These are phyloP conservation scores for Paramyrothecium roridum DNA, from an alignment of 2,329 filamentous ascomycete genomes.

Conservation along the genomic window DNA sequence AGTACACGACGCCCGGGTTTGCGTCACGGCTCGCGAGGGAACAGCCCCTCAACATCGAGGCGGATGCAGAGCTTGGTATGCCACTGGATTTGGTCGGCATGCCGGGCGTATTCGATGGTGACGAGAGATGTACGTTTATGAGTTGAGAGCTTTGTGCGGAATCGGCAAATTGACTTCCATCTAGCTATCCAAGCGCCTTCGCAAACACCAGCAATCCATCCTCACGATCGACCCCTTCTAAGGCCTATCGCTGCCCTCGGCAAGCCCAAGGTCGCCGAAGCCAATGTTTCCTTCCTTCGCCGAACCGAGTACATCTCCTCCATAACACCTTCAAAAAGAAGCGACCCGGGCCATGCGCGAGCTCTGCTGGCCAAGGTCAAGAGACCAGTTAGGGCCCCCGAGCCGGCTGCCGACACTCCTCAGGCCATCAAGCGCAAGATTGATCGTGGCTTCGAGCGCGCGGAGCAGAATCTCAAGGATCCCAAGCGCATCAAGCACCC, in stretches of 20 bases:
- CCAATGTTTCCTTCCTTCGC: conserved; percentile 87
- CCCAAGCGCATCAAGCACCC: conserved; percentile 54
- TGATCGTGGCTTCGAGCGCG: conserved; percentile 56
- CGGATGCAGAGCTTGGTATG: conserved; percentile 97
- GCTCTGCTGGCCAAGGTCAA: conserved; percentile 29
- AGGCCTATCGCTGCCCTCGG: conserved; percentile 80
- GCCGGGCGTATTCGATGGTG: conserved; percentile 90
- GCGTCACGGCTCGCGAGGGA: conserved; percentile 85
- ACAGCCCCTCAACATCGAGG: conserved; percentile 93
- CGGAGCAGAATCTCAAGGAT: conserved; percentile 52
- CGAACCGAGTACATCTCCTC: conserved; percentile 92
- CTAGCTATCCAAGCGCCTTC: conserved; percentile 79
- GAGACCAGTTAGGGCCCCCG: conserved; percentile 44
- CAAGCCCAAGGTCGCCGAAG: conserved; percentile 73
- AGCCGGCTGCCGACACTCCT: conserved; percentile 58
- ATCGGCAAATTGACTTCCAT: background rate
- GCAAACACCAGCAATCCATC: conserved; percentile 68
- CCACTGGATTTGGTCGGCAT: conserved; percentile 92
- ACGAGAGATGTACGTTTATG: conserved; percentile 73
- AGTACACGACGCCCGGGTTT: conserved; percentile 89
- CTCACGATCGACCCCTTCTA: conserved; percentile 80
- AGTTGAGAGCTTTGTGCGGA: background rate
- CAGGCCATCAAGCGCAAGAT: conserved; percentile 68
- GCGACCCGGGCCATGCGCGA: conserved; percentile 40
- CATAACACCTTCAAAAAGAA: conserved; percentile 44